Evolutionary conservation across 768 basidiomycete genomes (phyloP), one percentile per base, ranked within the genome.

Genomic region (Mrakia blollopis): DNA sequence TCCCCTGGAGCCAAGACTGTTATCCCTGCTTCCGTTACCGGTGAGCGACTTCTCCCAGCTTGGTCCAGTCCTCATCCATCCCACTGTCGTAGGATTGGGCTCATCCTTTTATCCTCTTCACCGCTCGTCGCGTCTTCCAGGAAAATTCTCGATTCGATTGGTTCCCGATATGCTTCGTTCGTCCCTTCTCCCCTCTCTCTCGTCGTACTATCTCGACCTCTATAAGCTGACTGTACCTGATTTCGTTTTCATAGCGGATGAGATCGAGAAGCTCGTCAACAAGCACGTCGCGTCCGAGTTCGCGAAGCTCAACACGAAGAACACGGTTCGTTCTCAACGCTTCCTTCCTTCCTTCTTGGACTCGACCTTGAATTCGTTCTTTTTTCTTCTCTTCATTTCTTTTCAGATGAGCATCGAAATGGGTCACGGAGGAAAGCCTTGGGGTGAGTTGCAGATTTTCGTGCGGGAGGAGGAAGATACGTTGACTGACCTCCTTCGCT

Each of bases 61-160:
- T n/a, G n/a, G n/a, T n/a, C n/a, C n/a, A n/a, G n/a, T n/a, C n/a
- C n/a, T n/a, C n/a, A n/a, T n/a, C n/a, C n/a, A n/a, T n/a, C n/a
- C n/a, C n/a, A n/a, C 6, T 41, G 6, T 41, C 39, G 39, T 11
- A 41, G 39, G 6, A 11, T 11, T 41, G 39, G 11, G 39, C 39
- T 11, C 6, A 16, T 32, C 44, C 47, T 28, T 37, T 14, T 32
- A 2, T 60, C 13, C 25, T 25, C 32, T 41, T 41, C 32, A 0
- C 10, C 25, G 57, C 18, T n/a, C 4, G 57, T 28, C 57, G 57
- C 18, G 18, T 30, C 35, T 91, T 14, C 83, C 88, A 50, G 94
- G 94, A 62, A 97, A 97, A 84, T 98, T 97, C 87, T 94, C 93
- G 81, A 92, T 98, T 83, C 91, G 95, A 86, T 91, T 83, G 39